Conservation (phyloP, 805 yeast genomes). For the Lipomyces oligophaga region DNA sequence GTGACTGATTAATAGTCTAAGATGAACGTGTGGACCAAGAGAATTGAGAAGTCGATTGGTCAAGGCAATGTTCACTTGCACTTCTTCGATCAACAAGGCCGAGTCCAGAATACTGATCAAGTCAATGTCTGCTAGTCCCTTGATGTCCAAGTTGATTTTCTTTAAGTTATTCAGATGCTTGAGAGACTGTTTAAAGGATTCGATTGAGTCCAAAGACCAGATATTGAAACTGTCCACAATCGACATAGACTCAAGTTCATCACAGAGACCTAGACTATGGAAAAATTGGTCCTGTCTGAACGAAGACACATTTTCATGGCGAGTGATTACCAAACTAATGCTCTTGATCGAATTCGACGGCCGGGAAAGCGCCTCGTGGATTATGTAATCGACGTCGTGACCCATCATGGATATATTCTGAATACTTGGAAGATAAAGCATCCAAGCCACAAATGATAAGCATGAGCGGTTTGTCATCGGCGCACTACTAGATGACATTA, state of each 20-base stretch:
- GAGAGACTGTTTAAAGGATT: not conserved
- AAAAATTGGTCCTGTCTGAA: conserved; percentile 8
- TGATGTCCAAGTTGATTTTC: conserved; percentile 2
- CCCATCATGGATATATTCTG: not conserved
- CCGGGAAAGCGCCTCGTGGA: not conserved
- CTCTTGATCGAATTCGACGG: conserved; percentile 1
- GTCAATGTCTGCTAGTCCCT: conserved; percentile 3
- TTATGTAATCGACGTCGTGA: conserved; percentile 4
- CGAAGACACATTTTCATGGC: conserved; percentile 3
- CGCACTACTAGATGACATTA: conserved; percentile 3
- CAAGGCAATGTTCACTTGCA: not conserved
- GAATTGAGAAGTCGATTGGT: conserved; percentile 3
- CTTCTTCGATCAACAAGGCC: not conserved
- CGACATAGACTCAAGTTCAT: not conserved
- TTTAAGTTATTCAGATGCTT: conserved; percentile 1
- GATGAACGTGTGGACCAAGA: not conserved
- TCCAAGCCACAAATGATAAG: conserved; percentile 4
- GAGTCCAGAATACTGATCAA: not conserved
- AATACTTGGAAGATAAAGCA: conserved; percentile 2
- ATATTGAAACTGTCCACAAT: not conserved
- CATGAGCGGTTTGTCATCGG: not conserved
- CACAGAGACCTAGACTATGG: conserved; percentile 4
- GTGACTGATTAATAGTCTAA: not conserved
- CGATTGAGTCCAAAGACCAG: conserved; percentile 3
- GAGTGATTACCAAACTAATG: not conserved